Evolutionary conservation across 179 eudicot species (phyloP), one percentile per base, ranked within the genome.

Genomic region (Silene noctiflora): DNA sequence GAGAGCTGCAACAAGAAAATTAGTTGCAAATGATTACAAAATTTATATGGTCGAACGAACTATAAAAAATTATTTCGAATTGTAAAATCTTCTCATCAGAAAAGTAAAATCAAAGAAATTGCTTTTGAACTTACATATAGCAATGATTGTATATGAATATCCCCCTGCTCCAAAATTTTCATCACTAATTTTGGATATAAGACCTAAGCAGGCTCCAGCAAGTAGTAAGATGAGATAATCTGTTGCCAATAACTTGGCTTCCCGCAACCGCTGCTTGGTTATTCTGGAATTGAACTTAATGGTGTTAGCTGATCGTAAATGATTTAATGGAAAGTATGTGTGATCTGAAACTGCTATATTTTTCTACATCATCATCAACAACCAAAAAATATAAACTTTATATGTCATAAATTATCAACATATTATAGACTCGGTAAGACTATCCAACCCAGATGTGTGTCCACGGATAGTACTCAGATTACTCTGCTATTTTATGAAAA

Each of bases 181-280:
- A 60, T 91, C 98, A 27, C 75, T 84, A 72, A 85, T 81, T 84
- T 88, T 86, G 2, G 97, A 86, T 55, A 94, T 86, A 96, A 61
- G 89, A 90, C 98, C 98, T 80, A 94, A 82, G 79, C 92, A 89
- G 55, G 94, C 94, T 78, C 98, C 98, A 76, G 94, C 97, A 76
- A 94, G 81, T 77, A 94, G 79, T 58, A 94, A 80, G 61, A 94
- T 94, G 53, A 94, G 78, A 86, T 87, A 94, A 85, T 94, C 98
- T 39, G 91, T 91, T 42, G 85, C 88, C 80, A 83, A 5, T 17
- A 53, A 72, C 76, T 81, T 79, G 75, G 96, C 88, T 82, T 94
- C 98, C 84, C 97, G 78, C 11, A 94, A 63, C 46, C 94, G 84
- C 81, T 94, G 98, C 85, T 92, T 94, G 83, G 82, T 71, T 78